A percentile compares a stretch with the other conserved stretches of the same genome.
These are phyloP conservation scores for Tetrahymena malaccensis DNA, from an alignment of 73 alveolate species.

Conservation along the genomic window DNA sequence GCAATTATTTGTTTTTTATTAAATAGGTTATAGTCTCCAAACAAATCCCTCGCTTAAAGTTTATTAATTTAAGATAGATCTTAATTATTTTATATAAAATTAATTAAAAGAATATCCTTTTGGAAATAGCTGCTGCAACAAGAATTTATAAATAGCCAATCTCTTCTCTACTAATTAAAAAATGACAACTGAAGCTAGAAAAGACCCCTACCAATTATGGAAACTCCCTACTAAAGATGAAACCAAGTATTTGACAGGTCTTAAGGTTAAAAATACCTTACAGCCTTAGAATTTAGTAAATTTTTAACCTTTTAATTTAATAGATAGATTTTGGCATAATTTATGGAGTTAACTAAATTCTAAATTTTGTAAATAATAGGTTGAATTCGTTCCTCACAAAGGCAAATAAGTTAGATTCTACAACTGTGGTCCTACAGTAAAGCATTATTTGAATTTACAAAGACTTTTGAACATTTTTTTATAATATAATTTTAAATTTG, in stretches of 20 bases:
- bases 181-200: not conserved
- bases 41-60: not conserved
- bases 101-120: not conserved
- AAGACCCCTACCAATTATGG: not conserved
- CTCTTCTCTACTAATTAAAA: not conserved
- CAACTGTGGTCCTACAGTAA: constrained; percentile 43
- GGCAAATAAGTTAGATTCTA: constrained; percentile 35
- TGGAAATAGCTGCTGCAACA: not conserved
- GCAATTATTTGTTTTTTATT: not conserved
- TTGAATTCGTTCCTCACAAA: constrained; percentile 22
- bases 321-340: not conserved
- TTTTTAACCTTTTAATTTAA: not conserved
- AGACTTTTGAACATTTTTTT: not conserved
- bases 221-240: not conserved
- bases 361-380: not conserved
- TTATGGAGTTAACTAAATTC: too few species aligned
- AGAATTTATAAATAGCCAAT: not conserved
- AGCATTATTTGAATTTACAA: not conserved
- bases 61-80: not conserved
- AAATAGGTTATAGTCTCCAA: not conserved
- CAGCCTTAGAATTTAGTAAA: not conserved
- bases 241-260: not conserved
- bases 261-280: not conserved
- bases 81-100: not conserved
- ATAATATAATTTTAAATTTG: not conserved